phyloP scores from a whole-genome alignment of 2,329 filamentous ascomycete species.

The Epichloe glyceriae region DNA sequence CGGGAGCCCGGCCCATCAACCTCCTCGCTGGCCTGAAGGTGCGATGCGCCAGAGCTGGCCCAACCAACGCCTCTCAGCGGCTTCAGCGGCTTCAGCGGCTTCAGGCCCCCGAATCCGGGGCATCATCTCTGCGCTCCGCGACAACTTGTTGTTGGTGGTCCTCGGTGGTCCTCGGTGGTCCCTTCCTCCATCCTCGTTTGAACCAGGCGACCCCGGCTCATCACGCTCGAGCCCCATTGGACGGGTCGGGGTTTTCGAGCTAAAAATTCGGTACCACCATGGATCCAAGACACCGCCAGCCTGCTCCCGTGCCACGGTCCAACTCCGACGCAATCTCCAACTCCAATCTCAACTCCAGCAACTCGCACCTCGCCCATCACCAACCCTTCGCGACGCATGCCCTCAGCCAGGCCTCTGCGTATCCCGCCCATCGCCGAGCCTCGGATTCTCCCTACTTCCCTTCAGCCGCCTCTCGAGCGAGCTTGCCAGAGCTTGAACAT shows the following conservation, averaged over 20 bases:
- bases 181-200: neutral
- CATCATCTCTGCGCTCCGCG: neutral
- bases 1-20: neutral
- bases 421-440: conserved; percentile 23
- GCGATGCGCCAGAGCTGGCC: conserved; percentile 1
- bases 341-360: conserved; percentile 1
- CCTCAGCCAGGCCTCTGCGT: conserved; percentile 11
- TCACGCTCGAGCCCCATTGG: conserved; percentile 1
- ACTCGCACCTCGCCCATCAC: conserved; percentile 5
- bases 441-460: conserved; percentile 31
- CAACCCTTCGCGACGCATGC: conserved; percentile 2
- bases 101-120: neutral
- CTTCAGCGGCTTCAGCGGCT: no score
- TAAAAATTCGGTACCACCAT: conserved; percentile 23
- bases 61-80: no score
- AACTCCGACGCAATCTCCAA: conserved; percentile 1
- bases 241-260: conserved; percentile 18
- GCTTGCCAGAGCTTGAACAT: conserved; percentile 22
- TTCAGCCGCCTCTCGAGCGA: conserved; percentile 17
- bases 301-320: conserved; percentile 7
- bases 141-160: no score
- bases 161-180: neutral
- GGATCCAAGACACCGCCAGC: conserved; percentile 17
- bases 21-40: neutral
- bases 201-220: neutral